Percentiles rank a stretch among this genome's conserved stretches.
These are phyloP conservation scores for Fraxinus dipetala DNA, from an alignment of 305 asterid species.

Conservation along the genomic window DNA sequence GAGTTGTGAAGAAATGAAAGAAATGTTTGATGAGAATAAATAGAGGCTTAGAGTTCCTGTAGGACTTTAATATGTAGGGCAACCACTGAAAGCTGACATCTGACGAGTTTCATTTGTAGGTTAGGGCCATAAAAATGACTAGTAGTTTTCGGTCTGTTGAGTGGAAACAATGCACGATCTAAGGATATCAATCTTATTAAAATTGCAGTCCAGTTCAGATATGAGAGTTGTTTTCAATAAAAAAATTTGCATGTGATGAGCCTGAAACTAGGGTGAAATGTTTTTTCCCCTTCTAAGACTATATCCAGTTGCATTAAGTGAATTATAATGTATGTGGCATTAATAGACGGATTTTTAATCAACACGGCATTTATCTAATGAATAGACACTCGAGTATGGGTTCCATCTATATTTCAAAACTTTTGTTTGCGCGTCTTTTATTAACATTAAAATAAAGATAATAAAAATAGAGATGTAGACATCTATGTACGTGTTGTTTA, in stretches of 20 bases:
- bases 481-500: no score
- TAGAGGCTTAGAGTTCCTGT: conserved; percentile 33
- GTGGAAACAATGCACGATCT: neutral
- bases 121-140: conserved; percentile 39
- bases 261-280: no score
- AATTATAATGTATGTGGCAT: no score
- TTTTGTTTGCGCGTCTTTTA: no score
- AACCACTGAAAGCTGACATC: conserved; percentile 40
- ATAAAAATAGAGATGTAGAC: no score
- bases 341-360: no score
- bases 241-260: neutral
- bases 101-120: conserved; percentile 33
- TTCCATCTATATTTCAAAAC: no score
- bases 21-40: conserved; percentile 53
- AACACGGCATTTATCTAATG: no score
- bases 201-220: neutral
- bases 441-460: no score
- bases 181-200: neutral
- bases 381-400: no score
- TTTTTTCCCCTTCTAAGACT: no score
- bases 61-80: conserved; percentile 24
- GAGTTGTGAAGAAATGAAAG: conserved; percentile 37
- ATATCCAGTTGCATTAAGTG: no score
- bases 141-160: conserved; percentile 6
- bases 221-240: neutral